Evolutionary conservation across 495 filamentous ascomycete species (phyloP).

Genomic region (Talaromyces wortmannii): DNA sequence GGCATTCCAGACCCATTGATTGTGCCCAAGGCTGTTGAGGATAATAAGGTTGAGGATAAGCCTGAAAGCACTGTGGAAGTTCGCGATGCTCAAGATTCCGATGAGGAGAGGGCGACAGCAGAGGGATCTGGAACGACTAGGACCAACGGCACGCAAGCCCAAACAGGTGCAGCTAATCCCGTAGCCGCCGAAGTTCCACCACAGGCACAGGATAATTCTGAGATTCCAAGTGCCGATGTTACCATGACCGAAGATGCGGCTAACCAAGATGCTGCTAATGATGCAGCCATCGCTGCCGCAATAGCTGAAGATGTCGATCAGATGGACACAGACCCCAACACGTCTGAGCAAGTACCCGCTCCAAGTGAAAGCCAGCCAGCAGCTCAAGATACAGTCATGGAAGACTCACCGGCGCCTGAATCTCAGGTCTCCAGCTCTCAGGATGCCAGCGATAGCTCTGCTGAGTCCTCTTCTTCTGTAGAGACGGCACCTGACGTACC

Average conservation of each 20-base stretch:
- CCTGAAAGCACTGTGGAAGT: conserved; percentile 23
- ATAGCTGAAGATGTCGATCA: background rate
- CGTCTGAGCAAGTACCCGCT: background rate
- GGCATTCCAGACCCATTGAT: conserved; percentile 32
- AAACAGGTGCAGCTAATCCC: background rate
- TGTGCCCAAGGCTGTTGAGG: conserved; percentile 10
- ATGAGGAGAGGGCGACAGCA: conserved; percentile 1
- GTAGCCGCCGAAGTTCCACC: background rate
- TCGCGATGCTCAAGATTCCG: conserved; percentile 4
- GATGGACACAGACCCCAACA: conserved; percentile 5
- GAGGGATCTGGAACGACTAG: background rate
- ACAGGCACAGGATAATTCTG: background rate
- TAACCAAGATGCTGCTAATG: background rate
- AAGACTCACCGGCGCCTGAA: conserved; percentile 7
- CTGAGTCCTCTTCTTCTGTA: background rate
- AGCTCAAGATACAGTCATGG: conserved; percentile 12
- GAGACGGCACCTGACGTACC: conserved; percentile 6
- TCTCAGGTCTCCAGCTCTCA: background rate
- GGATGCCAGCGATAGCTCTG: background rate
- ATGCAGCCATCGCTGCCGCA: background rate
- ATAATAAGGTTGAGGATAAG: conserved; percentile 25
- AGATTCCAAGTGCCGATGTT: background rate
- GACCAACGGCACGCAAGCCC: background rate
- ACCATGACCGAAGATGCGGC: background rate
- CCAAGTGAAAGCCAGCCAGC: background rate